Percentiles rank a stretch among this genome's conserved stretches.
Conservation (phyloP, 164 flowering plant species). For the Magnolia officinalis region DNA sequence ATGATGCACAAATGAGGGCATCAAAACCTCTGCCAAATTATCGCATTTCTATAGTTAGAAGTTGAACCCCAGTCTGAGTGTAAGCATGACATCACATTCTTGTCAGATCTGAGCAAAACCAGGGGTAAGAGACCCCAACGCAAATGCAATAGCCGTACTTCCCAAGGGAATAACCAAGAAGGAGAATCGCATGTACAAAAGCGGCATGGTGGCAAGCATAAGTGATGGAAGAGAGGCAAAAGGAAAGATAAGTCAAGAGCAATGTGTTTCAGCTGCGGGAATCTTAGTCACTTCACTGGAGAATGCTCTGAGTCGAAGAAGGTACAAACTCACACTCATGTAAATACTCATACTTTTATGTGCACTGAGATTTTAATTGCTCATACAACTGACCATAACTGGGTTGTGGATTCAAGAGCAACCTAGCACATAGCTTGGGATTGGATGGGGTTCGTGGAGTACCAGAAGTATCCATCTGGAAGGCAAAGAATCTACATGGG, state of each 20-base stretch:
- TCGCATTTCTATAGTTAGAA: neutral
- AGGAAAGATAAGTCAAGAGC: slow-evolving; percentile 1
- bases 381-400: neutral
- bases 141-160: no score
- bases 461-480: neutral
- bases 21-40: neutral
- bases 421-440: slow-evolving; percentile 9
- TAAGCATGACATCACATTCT: no score
- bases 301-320: slow-evolving; percentile 9
- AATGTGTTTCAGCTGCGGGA: slow-evolving; percentile 4
- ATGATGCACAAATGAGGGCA: slow-evolving; percentile 12
- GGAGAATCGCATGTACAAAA: no score
- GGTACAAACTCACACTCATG: neutral
- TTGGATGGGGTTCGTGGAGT: slow-evolving; percentile 2
- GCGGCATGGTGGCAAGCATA: neutral
- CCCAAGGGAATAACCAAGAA: no score
- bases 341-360: neutral
- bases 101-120: no score
- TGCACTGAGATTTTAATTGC: slow-evolving; percentile 2
- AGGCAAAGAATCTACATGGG: neutral
- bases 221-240: neutral
- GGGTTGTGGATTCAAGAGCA: slow-evolving; percentile 16
- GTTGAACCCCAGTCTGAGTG: neutral
- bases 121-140: no score
- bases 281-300: slow-evolving; percentile 7